These are phyloP conservation scores for Lepidium didymum DNA, from an alignment of 345 rosid species.

Conservation along the genomic window DNA sequence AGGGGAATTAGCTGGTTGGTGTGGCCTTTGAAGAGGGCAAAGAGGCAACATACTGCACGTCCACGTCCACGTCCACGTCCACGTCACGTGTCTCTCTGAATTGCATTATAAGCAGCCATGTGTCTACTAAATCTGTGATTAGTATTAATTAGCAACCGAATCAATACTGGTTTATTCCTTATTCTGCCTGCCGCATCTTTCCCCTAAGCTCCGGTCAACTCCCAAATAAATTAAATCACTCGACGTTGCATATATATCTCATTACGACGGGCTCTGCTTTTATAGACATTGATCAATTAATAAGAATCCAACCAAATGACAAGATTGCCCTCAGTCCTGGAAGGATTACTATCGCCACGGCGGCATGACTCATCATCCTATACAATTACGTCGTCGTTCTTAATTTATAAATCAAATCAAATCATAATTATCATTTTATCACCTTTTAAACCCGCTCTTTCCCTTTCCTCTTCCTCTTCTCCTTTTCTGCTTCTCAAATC, in stretches of 20 bases:
- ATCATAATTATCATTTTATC: too few species aligned
- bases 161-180: slow-evolving; percentile 24
- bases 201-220: slow-evolving; percentile 7
- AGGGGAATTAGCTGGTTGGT: slow-evolving; percentile 4
- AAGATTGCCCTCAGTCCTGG: not conserved
- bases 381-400: too few species aligned
- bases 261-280: not conserved
- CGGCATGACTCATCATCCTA: slow-evolving; percentile 20
- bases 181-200: slow-evolving; percentile 7
- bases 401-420: too few species aligned
- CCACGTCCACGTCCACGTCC: too few species aligned
- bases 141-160: slow-evolving; percentile 6
- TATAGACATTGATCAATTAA: not conserved
- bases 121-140: too few species aligned
- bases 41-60: slow-evolving; percentile 4
- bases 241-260: not conserved
- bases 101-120: not conserved
- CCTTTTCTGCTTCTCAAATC: too few species aligned
- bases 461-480: not conserved
- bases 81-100: too few species aligned
- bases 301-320: not conserved
- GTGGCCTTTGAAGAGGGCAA: slow-evolving; percentile 14
- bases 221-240: not conserved
- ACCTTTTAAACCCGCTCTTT: too few species aligned
- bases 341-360: slow-evolving; percentile 26